Conservation (phyloP, 257 asterid species). For the Solanum medicagineum region DNA sequence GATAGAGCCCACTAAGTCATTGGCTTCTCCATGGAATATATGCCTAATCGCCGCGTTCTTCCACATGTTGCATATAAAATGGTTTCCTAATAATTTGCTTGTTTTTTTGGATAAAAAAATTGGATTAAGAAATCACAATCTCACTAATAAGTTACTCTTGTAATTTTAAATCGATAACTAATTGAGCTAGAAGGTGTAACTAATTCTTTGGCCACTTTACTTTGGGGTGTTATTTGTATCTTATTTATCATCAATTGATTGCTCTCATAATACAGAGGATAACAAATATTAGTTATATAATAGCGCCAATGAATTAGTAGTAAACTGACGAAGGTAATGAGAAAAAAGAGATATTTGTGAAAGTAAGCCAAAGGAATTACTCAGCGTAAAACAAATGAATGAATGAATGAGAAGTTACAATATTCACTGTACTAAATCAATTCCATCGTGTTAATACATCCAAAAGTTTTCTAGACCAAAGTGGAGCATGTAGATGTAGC, state of each 20-base stretch:
- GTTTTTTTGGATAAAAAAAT: too few relatives aligned
- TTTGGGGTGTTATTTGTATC: not conserved
- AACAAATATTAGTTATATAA: not conserved
- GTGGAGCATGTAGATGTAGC: conserved; percentile 46
- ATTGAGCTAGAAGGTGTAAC: not conserved
- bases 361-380: not conserved
- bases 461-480: conserved; percentile 24
- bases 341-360: not conserved
- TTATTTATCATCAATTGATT: not conserved
- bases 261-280: not conserved
- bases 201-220: not conserved
- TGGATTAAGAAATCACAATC: too few relatives aligned
- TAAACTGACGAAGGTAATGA: not conserved
- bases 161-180: too few relatives aligned
- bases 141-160: too few relatives aligned
- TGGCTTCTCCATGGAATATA: not conserved
- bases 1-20: not conserved
- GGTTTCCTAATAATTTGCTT: not conserved
- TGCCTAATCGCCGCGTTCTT: not conserved
- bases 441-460: not conserved
- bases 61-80: not conserved
- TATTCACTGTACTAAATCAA: not conserved
- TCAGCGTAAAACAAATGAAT: not conserved
- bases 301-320: not conserved
- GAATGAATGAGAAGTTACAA: not conserved